Conservation (phyloP, 1,284 basidiomycete genomes). For the Cutaneotrichosporon arboriforme region DNA sequence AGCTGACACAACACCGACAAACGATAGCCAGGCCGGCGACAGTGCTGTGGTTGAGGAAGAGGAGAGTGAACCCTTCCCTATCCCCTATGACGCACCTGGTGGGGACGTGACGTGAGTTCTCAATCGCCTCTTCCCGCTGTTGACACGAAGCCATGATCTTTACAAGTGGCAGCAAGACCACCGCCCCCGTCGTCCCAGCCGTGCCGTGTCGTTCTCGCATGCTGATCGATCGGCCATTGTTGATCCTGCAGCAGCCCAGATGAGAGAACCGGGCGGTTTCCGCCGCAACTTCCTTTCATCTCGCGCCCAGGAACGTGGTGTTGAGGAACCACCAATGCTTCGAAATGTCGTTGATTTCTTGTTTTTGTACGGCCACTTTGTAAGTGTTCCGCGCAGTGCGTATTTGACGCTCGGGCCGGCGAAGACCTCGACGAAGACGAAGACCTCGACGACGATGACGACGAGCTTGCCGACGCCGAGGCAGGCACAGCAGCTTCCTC, state of each 20-base stretch:
- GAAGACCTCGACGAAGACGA: constrained; percentile 86
- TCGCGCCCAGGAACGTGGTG: constrained; percentile 62
- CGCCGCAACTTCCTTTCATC: constrained; percentile 75
- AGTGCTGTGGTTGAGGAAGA: constrained; percentile 5
- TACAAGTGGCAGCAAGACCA: constrained; percentile 88
- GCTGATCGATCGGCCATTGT: constrained; percentile 51
- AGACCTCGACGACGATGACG: constrained; percentile 56
- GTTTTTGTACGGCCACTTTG: constrained; percentile 88
- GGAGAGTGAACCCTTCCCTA: constrained; percentile 66
- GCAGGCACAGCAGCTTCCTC: constrained; percentile 1
- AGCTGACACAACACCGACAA: constrained; percentile 3
- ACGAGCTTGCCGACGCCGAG: constrained; percentile 32
- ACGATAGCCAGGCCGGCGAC: constrained; percentile 13
- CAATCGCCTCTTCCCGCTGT: no score
- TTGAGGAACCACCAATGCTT: constrained; percentile 60
- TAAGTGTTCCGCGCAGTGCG: constrained; percentile 48
- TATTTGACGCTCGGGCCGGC: constrained; percentile 61
- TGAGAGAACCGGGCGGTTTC: constrained; percentile 90
- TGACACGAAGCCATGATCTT: constrained; percentile 65
- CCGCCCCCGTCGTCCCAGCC: constrained; percentile 55
- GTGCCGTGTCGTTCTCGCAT: constrained; percentile 64
- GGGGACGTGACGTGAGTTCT: constrained; percentile 79
- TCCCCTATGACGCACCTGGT: constrained; percentile 75
- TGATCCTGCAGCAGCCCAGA: constrained; percentile 75
- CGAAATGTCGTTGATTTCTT: constrained; percentile 90